Percentiles rank a stretch among this genome's conserved stretches.
These are phyloP conservation scores for Wickerhamiella vanderwaltii DNA, from an alignment of 805 yeast species.

Conservation along the genomic window DNA sequence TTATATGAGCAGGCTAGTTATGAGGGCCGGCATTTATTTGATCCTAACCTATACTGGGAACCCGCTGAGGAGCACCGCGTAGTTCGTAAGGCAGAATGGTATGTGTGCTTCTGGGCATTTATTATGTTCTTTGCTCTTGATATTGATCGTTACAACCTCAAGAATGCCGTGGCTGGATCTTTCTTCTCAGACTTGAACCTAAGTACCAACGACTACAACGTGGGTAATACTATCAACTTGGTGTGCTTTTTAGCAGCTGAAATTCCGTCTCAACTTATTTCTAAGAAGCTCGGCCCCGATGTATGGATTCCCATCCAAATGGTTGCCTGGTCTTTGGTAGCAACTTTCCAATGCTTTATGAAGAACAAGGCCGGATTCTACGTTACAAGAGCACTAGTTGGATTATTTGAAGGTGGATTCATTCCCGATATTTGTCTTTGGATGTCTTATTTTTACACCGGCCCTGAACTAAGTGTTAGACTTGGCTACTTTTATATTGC, in stretches of 20 bases:
- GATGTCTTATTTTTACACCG: slow-evolving; percentile 33
- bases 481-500: slow-evolving; percentile 39
- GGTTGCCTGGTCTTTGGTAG: slow-evolving; percentile 43
- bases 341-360: slow-evolving; percentile 39
- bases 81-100: slow-evolving; percentile 39
- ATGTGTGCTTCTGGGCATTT: slow-evolving; percentile 43
- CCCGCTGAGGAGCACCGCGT: slow-evolving; percentile 27
- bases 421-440: slow-evolving; percentile 31
- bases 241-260: slow-evolving; percentile 46
- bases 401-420: slow-evolving; percentile 44
- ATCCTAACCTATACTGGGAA: slow-evolving; percentile 19
- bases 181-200: slow-evolving; percentile 13
- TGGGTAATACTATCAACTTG: slow-evolving; percentile 39
- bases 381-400: slow-evolving; percentile 40
- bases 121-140: slow-evolving; percentile 45
- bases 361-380: slow-evolving; percentile 33
- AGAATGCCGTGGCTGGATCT: slow-evolving; percentile 32
- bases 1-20: slow-evolving; percentile 24
- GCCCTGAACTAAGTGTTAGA: slow-evolving; percentile 44
- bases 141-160: slow-evolving; percentile 42
- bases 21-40: slow-evolving; percentile 40
- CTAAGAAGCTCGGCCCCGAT: slow-evolving; percentile 52
- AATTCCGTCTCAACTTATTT: slow-evolving; percentile 52
- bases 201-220: slow-evolving; percentile 33
- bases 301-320: slow-evolving; percentile 51